These are phyloP conservation scores for Fraxinus paxiana DNA, from an alignment of 305 asterid species.

Conservation along the genomic window DNA sequence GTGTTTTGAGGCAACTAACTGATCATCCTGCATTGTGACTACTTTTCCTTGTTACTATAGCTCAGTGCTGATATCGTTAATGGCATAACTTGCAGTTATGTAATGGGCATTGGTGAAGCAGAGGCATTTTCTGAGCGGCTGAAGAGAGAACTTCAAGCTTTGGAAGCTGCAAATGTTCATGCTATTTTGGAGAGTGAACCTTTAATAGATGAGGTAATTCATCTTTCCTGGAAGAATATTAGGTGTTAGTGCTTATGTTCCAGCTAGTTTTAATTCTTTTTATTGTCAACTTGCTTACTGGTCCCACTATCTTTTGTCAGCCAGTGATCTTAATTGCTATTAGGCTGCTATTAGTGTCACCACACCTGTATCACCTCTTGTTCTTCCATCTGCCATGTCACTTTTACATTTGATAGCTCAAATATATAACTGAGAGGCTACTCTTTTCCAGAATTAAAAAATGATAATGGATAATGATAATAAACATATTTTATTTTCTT, in stretches of 20 bases:
- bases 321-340: background rate
- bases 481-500: background rate
- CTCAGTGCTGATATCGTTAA: conserved; percentile 17
- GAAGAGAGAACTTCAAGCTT: conserved; percentile 92
- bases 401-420: background rate
- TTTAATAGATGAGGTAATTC: conserved; percentile 66
- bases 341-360: background rate
- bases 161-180: conserved; percentile 97
- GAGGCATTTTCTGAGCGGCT: conserved; percentile 96
- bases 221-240: background rate
- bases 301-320: background rate
- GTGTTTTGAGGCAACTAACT: background rate
- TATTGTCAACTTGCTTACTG: background rate
- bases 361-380: conserved; percentile 4
- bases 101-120: conserved; percentile 96
- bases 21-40: conserved; percentile 1
- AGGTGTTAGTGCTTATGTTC: conserved; percentile 14
- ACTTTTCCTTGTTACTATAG: conserved; percentile 10
- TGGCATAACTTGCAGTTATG: conserved; percentile 57
- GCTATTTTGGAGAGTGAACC: conserved; percentile 90
- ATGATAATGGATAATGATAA: background rate
- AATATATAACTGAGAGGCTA: background rate
- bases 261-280: conserved; percentile 15
- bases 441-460: background rate
- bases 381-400: conserved; percentile 3